phyloP scores from a whole-genome alignment of 495 filamentous ascomycete genomes.

The Tuber aestivum region DNA sequence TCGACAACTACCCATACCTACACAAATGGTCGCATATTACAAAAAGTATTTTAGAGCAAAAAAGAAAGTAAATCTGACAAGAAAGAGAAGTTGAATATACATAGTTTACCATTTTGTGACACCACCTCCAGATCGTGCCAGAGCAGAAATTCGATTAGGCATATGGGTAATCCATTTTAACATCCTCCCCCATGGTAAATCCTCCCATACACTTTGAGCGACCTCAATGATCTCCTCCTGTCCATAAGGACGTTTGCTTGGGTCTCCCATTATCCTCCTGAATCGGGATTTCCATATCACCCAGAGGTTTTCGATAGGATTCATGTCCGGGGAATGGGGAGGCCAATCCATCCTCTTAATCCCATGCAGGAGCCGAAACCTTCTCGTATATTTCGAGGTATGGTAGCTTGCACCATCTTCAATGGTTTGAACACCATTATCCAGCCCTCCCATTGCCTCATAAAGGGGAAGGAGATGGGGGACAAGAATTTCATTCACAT shows the following conservation, averaged over 20 bases:
- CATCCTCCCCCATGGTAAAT: slow-evolving; percentile 7
- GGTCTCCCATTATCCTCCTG: background rate
- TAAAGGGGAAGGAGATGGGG: slow-evolving; percentile 6
- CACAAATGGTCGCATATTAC: too few relatives aligned
- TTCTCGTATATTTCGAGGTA: slow-evolving; percentile 7
- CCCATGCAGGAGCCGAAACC: background rate
- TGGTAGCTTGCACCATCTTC: slow-evolving; percentile 4
- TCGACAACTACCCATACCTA: too few relatives aligned
- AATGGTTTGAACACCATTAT: slow-evolving; percentile 4
- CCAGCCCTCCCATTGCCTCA: background rate
- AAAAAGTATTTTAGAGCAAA: too few relatives aligned
- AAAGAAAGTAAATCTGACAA: too few relatives aligned
- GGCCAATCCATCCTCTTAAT: slow-evolving; percentile 11
- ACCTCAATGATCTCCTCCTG: slow-evolving; percentile 10
- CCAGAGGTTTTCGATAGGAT: slow-evolving; percentile 10
- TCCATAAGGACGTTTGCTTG: slow-evolving; percentile 1
- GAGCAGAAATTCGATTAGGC: background rate
- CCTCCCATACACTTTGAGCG: slow-evolving; percentile 8
- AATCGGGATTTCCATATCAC: slow-evolving; percentile 1
- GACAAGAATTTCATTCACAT: slow-evolving; percentile 8
- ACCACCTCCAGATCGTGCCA: too few relatives aligned
- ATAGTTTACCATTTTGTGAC: too few relatives aligned
- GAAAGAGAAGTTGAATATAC: too few relatives aligned
- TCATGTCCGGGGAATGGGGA: too few relatives aligned
- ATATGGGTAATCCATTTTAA: slow-evolving; percentile 16